A percentile compares a stretch with the other conserved stretches of the same genome.
These are phyloP conservation scores for Dalbergia cochinchinensis DNA, from an alignment of 306 rosid species.

Conservation along the genomic window DNA sequence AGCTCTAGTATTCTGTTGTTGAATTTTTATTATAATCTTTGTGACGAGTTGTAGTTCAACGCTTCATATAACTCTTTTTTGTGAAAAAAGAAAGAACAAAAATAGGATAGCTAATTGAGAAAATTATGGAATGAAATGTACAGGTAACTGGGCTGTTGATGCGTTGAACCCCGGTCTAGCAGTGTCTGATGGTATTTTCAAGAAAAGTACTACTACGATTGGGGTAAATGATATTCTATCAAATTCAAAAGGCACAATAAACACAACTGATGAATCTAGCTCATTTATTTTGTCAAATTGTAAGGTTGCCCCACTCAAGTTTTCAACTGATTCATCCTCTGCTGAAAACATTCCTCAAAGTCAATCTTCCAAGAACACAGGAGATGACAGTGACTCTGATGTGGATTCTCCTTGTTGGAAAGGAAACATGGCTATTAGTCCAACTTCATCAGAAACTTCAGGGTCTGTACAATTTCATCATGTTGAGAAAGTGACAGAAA, in stretches of 20 bases:
- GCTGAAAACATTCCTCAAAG: constrained; percentile 44
- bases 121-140: constrained; percentile 43
- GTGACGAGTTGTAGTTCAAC: constrained; percentile 15
- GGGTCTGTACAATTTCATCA: constrained; percentile 40
- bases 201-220: constrained; percentile 11
- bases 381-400: constrained; percentile 62
- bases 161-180: constrained; percentile 40
- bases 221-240: constrained; percentile 47
- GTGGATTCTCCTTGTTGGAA: constrained; percentile 79
- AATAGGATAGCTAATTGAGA: constrained; percentile 3
- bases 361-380: constrained; percentile 44
- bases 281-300: constrained; percentile 40
- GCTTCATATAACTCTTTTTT: constrained; percentile 12
- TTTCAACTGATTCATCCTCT: constrained; percentile 46
- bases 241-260: constrained; percentile 39
- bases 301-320: constrained; percentile 42
- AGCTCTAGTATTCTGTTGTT: not conserved
- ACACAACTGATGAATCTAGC: constrained; percentile 39
- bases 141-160: constrained; percentile 53
- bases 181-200: constrained; percentile 36
- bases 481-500: constrained; percentile 50
- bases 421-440: constrained; percentile 53
- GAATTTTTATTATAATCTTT: constrained; percentile 4
- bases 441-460: constrained; percentile 47
- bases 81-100: not conserved